Evolutionary conservation across 495 filamentous ascomycete genomes (phyloP), one percentile per base, ranked within the genome.

Genomic region (Copromyces sp.): DNA sequence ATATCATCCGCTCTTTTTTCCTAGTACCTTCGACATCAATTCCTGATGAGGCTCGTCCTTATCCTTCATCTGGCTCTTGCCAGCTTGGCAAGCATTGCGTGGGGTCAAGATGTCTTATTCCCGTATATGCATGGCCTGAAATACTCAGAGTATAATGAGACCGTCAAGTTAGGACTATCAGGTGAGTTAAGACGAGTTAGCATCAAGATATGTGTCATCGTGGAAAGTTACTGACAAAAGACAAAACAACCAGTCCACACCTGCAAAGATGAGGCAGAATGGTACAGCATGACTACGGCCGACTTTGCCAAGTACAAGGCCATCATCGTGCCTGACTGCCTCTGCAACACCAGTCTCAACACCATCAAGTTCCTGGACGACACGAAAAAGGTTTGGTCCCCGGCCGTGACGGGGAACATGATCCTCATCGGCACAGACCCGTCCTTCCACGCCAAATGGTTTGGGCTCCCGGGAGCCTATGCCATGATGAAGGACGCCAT

Each of bases 261-360:
- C 20, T 79, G 77, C 70, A 73, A 73, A 70, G 70, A 73, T 37
- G 77, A 79, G 39, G 71, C 68, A 4, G 78, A 80, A 73, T 80
- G 78, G 78, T 74, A 74, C 70, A 41, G 65, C 72, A 79, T 79
- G 77, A 79, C 77, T 3, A 76, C 78, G 32, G 76, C 70, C 53
- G 74, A 79, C 70, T 78, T 78, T 75, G 76, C 76, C 53, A 73
- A 77, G 53, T 81, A 80, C 74, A 78, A 79, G 70, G 77, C 76
- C 9, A 78, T 80, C 68, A 73, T 80, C 44, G 65, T 80, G 20
- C 74, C 77, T 14, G 78, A 80, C 47, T 75, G 74, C 59, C 61
- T 73, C 24, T 79, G 78, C 75, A 77, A 78, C 47, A 75, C 72
- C 9, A 77, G 74, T 68, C 47, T 79, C 32, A 75, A 29, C 69